Evolutionary conservation across 169 alveolate genomes (phyloP).

Genomic region (Perkinsus chesapeaki): DNA sequence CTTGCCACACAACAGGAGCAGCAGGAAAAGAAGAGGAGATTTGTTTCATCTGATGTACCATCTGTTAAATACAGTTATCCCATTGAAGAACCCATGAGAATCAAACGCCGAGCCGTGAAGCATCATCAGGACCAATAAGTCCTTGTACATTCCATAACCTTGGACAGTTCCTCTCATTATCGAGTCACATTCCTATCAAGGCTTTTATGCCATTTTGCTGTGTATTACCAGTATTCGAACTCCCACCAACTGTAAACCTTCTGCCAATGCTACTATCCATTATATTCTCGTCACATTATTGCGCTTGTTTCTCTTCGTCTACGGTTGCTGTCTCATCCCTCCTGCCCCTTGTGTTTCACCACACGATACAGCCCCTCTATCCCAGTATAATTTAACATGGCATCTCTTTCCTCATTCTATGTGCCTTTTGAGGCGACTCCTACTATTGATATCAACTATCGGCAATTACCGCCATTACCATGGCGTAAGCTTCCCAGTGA

Average conservation of each 20-base stretch:
- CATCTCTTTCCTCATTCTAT: neutral
- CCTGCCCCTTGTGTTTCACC: neutral
- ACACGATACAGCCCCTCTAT: neutral
- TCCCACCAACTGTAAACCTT: neutral
- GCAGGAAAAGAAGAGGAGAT: neutral
- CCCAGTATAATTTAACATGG: neutral
- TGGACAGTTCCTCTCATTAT: neutral
- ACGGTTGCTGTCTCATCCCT: neutral
- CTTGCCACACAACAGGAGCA: neutral
- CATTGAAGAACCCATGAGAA: neutral
- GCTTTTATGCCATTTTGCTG: neutral
- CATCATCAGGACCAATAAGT: neutral
- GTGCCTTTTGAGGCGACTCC: neutral
- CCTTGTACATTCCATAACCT: neutral
- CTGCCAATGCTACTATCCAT: too few relatives aligned
- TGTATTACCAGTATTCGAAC: neutral
- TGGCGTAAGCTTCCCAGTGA: neutral
- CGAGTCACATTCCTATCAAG: neutral
- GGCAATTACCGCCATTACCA: neutral
- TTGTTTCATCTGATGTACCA: too few relatives aligned
- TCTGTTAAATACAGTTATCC: too few relatives aligned
- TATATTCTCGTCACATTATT: neutral
- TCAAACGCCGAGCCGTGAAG: neutral
- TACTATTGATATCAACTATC: neutral
- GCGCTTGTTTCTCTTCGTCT: neutral